Evolutionary conservation across 2,329 filamentous ascomycete genomes (phyloP).

Genomic region (Alternaria consortialis): DNA sequence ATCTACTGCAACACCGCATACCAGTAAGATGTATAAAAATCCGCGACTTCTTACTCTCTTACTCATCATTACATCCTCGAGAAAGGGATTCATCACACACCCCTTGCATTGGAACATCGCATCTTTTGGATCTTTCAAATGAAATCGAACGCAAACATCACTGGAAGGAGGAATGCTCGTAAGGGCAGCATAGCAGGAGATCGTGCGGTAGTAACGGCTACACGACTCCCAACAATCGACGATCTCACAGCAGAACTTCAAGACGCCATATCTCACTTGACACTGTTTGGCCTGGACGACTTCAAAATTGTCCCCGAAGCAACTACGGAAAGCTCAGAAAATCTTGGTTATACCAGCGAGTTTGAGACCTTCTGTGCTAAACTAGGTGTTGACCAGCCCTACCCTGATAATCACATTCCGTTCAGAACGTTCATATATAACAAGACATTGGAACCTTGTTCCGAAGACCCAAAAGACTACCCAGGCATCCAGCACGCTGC

Average conservation of each 20-base stretch:
- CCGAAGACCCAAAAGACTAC: not conserved
- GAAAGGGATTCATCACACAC: not conserved
- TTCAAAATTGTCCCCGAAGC: not conserved
- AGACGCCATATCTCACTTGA: not conserved
- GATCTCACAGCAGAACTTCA: not conserved
- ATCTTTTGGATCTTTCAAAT: not conserved
- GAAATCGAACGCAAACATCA: not conserved
- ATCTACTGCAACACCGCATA: not conserved
- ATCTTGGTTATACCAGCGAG: not conserved
- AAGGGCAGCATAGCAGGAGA: not conserved
- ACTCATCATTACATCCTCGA: not conserved
- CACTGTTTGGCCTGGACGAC: not conserved
- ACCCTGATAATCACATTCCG: not conserved
- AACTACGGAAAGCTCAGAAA: not conserved
- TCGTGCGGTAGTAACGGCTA: too few species aligned
- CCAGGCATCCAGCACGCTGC: not conserved
- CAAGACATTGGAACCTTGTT: not conserved
- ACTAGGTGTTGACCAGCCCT: not conserved
- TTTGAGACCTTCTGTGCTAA: not conserved
- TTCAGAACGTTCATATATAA: not conserved
- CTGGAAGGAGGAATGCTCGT: not conserved
- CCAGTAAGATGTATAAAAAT: rapidly evolving
- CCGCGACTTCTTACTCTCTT: not conserved
- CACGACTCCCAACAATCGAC: not conserved
- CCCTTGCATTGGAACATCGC: not conserved